Evolutionary conservation across 371 early-diverging fungal genomes (phyloP).

Genomic region (Sporodiniella umbellata): DNA sequence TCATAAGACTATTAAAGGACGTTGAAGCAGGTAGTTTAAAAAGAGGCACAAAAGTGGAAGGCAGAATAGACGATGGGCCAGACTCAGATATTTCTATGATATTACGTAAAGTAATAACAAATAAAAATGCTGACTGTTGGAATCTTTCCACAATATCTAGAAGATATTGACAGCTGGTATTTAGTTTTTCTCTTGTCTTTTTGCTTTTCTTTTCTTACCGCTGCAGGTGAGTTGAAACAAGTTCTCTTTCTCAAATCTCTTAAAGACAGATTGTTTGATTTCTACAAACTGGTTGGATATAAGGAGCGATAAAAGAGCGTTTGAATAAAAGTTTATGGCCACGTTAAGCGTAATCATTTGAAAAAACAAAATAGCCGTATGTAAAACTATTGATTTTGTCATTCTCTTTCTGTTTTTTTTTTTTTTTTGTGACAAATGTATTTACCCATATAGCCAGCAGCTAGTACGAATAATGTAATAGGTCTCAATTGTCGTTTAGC

Average conservation of each 20-base stretch:
- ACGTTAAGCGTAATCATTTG: constrained; percentile 96
- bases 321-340: constrained; percentile 92
- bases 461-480: constrained; percentile 65
- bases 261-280: constrained; percentile 95
- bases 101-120: constrained; percentile 87
- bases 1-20: constrained; percentile 61
- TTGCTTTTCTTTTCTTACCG: constrained; percentile 56
- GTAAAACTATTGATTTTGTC: constrained; percentile 48
- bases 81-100: constrained; percentile 83
- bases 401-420: background rate
- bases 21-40: constrained; percentile 55
- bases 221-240: constrained; percentile 91
- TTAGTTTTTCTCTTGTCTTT: background rate
- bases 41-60: constrained; percentile 59
- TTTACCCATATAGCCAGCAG: constrained; percentile 79
- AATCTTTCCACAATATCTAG: constrained; percentile 97
- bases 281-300: constrained; percentile 98
- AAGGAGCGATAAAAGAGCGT: constrained; percentile 87
- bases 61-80: constrained; percentile 59
- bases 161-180: constrained; percentile 16
- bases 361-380: constrained; percentile 90
- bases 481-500: constrained; percentile 52
- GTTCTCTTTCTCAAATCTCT: constrained; percentile 93
- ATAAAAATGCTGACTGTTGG: constrained; percentile 81
- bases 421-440: too few relatives aligned